phyloP scores from a whole-genome alignment of 192 early-diverging fungal genomes.

The Coemansia umbellata region DNA sequence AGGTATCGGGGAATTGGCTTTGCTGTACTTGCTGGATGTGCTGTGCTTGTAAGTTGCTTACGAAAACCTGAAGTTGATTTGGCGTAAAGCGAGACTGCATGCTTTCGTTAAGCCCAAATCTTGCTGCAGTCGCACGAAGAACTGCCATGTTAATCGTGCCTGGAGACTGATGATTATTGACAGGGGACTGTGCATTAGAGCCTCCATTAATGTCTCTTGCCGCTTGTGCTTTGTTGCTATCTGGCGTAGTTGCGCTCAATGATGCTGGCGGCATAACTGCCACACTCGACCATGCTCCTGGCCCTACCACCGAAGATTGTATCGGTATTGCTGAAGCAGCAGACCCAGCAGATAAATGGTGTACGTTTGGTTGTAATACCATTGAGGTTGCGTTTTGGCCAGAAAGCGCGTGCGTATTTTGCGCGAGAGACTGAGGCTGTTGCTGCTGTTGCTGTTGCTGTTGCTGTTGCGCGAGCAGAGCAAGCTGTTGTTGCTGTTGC shows the following conservation, averaged over 20 bases:
- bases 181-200: not conserved
- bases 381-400: no score
- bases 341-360: not conserved
- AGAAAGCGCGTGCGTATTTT: not conserved
- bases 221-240: not conserved
- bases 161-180: not conserved
- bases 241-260: not conserved
- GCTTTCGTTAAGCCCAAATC: constrained; percentile 22
- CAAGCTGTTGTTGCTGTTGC: constrained; percentile 20
- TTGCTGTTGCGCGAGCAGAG: constrained; percentile 22
- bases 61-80: constrained; percentile 25
- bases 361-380: not conserved
- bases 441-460: constrained; percentile 30
- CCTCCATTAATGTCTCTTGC: not conserved
- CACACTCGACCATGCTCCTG: not conserved
- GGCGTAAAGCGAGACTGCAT: constrained; percentile 19
- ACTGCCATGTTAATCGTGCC: constrained; percentile 8
- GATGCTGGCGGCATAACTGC: not conserved
- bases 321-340: not conserved
- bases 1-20: constrained; percentile 2
- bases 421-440: constrained; percentile 2
- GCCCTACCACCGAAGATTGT: no score
- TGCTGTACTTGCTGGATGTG: constrained; percentile 15
- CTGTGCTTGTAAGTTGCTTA: constrained; percentile 34
- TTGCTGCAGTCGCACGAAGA: constrained; percentile 32